phyloP scores from a whole-genome alignment of 1,284 basidiomycete genomes.

The Flammula alnicola region DNA sequence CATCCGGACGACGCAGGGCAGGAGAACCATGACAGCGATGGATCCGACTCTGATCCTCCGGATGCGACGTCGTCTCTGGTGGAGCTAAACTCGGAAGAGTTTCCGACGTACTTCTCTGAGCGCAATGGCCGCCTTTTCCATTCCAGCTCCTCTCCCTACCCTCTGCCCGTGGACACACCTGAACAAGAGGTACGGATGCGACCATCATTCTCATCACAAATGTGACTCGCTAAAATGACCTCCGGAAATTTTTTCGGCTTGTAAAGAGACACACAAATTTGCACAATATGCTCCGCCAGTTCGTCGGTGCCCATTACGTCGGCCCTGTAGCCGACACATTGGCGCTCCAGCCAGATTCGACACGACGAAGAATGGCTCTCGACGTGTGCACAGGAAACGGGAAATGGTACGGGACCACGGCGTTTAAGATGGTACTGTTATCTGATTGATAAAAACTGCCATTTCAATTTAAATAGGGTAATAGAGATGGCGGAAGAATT shows the following conservation, averaged over 20 bases:
- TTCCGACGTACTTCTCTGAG: slow-evolving; percentile 61
- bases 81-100: slow-evolving; percentile 48
- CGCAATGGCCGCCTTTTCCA: slow-evolving; percentile 64
- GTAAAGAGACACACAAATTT: slow-evolving; percentile 54
- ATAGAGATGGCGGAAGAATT: slow-evolving; percentile 72
- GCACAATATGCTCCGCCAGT: slow-evolving; percentile 50
- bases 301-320: slow-evolving; percentile 57
- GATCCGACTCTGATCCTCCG: slow-evolving; percentile 12
- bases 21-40: background rate
- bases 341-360: slow-evolving; percentile 30
- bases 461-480: slow-evolving; percentile 48
- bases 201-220: background rate
- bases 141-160: slow-evolving; percentile 64
- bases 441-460: slow-evolving; percentile 26
- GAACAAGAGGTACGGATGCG: slow-evolving; percentile 65
- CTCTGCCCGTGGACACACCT: slow-evolving; percentile 65
- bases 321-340: slow-evolving; percentile 62
- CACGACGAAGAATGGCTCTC: slow-evolving; percentile 53
- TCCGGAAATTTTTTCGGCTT: slow-evolving; percentile 2
- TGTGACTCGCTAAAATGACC: background rate
- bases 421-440: slow-evolving; percentile 19
- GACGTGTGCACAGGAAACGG: slow-evolving; percentile 77
- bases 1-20: background rate
- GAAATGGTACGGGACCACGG: slow-evolving; percentile 56
- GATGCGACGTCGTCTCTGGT: slow-evolving; percentile 25